These are phyloP conservation scores for Linum tenue DNA, from an alignment of 345 rosid genomes.

Conservation along the genomic window DNA sequence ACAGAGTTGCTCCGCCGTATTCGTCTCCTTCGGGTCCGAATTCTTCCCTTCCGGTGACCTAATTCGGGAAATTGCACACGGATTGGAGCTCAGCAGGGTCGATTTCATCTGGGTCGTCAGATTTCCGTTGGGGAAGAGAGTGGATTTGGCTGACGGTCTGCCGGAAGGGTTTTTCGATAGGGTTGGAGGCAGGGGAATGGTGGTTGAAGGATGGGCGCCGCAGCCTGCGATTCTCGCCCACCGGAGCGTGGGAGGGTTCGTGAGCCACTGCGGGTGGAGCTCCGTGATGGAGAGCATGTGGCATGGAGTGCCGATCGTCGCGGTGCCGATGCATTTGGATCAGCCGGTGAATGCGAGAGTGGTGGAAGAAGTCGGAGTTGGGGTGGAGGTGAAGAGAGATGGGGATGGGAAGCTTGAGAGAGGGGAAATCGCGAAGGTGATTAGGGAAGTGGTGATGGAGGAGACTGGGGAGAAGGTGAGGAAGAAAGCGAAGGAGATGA, in stretches of 20 bases:
- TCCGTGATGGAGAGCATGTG: conserved; percentile 32
- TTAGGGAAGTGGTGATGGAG: conserved; percentile 22
- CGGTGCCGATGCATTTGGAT: conserved; percentile 32
- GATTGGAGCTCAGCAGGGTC: conserved; percentile 23
- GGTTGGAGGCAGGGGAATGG: conserved; percentile 20
- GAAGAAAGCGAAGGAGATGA: conserved; percentile 20
- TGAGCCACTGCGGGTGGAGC: conserved; percentile 39
- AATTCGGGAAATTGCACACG: conserved; percentile 30
- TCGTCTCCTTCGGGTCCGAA: conserved; percentile 33
- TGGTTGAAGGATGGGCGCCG: conserved; percentile 31
- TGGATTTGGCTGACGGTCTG: conserved; percentile 12
- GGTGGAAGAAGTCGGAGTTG: conserved; percentile 37
- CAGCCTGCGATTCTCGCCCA: conserved; percentile 22
- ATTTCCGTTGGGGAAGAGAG: conserved; percentile 13
- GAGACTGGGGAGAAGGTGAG: conserved; percentile 23
- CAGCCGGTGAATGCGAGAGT: conserved; percentile 26
- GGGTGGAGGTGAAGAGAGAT: conserved; percentile 21
- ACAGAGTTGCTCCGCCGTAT: conserved; percentile 14
- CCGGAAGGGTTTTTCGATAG: conserved; percentile 25
- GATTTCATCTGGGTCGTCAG: conserved; percentile 32
- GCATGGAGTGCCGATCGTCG: conserved; percentile 25
- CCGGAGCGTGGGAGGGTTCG: conserved; percentile 24
- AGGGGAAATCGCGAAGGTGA: conserved; percentile 20
- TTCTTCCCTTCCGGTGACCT: conserved; percentile 22
- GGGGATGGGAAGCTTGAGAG: conserved; percentile 11